Percentiles rank a stretch among this genome's conserved stretches.
These are phyloP conservation scores for Tylopilus sp. DNA, from an alignment of 768 basidiomycete species.

Conservation along the genomic window DNA sequence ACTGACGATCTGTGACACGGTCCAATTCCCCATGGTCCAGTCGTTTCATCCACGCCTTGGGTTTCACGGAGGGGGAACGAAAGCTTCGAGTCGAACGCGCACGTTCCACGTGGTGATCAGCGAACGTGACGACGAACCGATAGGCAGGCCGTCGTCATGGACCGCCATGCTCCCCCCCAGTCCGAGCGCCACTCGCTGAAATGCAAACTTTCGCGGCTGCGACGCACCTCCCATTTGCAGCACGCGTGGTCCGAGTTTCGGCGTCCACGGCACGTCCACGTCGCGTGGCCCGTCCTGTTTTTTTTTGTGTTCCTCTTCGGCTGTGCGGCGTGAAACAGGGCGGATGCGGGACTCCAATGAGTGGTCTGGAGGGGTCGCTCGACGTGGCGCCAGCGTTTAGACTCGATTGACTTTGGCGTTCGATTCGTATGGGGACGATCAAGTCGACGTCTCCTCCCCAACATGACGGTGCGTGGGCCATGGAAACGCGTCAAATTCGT, in stretches of 20 bases:
- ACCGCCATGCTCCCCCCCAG: neutral
- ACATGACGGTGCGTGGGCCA: neutral
- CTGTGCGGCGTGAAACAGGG: constrained; percentile 24
- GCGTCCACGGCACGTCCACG: constrained; percentile 9
- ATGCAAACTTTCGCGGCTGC: constrained; percentile 25
- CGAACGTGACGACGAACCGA: neutral
- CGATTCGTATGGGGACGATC: too few species aligned
- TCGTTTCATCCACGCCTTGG: neutral
- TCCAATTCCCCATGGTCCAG: neutral
- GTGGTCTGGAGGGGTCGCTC: constrained; percentile 4
- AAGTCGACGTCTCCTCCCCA: neutral
- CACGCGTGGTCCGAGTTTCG: constrained; percentile 7
- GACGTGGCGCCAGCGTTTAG: constrained; percentile 19
- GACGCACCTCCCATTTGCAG: constrained; percentile 6
- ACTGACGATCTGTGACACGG: neutral
- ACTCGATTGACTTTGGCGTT: constrained; percentile 22
- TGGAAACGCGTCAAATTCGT: constrained; percentile 24
- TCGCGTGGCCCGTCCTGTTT: constrained; percentile 19
- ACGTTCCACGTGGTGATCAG: constrained; percentile 16
- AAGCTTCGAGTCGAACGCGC: neutral
- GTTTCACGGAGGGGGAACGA: constrained; percentile 13
- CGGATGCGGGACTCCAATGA: neutral
- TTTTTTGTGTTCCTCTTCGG: constrained; percentile 4
- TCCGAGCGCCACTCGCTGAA: neutral
- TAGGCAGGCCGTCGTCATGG: neutral